Evolutionary conservation across 495 filamentous ascomycete species (phyloP), one percentile per base, ranked within the genome.

Genomic region (Trichoderma orchidacearum): DNA sequence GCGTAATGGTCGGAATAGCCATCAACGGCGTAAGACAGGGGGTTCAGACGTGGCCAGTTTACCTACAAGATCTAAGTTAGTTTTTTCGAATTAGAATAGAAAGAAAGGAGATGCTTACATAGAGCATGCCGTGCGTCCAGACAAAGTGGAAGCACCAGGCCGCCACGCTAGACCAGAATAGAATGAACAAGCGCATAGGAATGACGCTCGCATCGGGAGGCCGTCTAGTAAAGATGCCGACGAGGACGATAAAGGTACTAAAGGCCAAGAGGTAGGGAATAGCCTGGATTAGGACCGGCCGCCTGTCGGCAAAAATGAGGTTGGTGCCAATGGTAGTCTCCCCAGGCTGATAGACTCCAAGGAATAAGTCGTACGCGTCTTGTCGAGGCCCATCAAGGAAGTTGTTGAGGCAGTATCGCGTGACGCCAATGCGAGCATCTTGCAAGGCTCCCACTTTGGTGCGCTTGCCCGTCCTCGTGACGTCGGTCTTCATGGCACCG

Each of bases 31-130:
- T 82, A 91, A 3, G 85, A 79, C 7, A 89, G 84, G 5, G 88
- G 88, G 61, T 93, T 95, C 5, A 98, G 80, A 65, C 93, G 95
- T 17, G 93, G 93, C 93, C 93, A 98, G 70, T 92, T 94, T 29
- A 98, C 90, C 90, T 95, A 30, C 3, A 48, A 57, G 60, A 45
- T 60, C 15, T 1, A 27, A n/a, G 53, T 55, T 36, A 55, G 53
- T 27, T 11, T 23, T 7, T 17, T 32, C 13, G 29, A 30, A 31
- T 29, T n/a, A n/a, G 17, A 17, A 30, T 9, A 17, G 25, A 31
- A 30, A 35, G 15, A 35, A 21, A 54, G 9, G 30, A 30, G 28
- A 28, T 51, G 27, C 87, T 77, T 80, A 94, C 93, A 67, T 89
- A 98, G 53, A 98, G 79, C 77, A 93, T 90, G 36, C 94, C 94